Evolutionary conservation across 2,329 filamentous ascomycete genomes (phyloP).

Genomic region (Penicillium sp.): DNA sequence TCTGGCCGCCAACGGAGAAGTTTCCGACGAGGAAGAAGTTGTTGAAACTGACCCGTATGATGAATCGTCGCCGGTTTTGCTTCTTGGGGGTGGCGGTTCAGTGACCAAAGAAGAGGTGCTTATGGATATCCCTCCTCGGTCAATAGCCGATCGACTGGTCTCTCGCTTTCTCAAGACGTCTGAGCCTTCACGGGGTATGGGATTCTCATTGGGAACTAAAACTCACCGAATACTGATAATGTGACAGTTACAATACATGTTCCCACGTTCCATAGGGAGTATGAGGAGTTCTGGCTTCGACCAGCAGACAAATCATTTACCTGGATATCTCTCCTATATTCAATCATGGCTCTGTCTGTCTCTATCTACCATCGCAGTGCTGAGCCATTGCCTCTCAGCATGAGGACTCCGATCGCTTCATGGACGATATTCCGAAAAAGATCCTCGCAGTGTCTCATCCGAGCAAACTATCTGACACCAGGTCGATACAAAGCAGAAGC

Average conservation of each 20-base stretch:
- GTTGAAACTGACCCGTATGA: conserved; percentile 21
- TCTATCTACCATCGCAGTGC: conserved; percentile 25
- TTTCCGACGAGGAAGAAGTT: conserved; percentile 25
- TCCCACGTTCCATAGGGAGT: conserved; percentile 34
- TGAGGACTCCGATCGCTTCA: conserved; percentile 16
- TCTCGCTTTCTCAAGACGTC: conserved; percentile 34
- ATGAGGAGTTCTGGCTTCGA: conserved; percentile 32
- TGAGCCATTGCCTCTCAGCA: conserved; percentile 23
- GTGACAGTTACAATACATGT: conserved; percentile 30
- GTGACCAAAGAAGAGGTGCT: conserved; percentile 34
- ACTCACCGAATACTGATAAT: neutral
- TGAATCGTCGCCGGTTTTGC: conserved; percentile 26
- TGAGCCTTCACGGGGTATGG: conserved; percentile 32
- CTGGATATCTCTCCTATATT: conserved; percentile 34
- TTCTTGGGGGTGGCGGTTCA: conserved; percentile 28
- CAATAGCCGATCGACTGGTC: conserved; percentile 34
- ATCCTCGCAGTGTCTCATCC: conserved; percentile 33
- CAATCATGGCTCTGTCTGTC: conserved; percentile 28
- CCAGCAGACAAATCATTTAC: conserved; percentile 28
- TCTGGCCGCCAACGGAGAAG: conserved; percentile 22
- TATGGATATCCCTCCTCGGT: conserved; percentile 30
- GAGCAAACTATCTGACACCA: conserved; percentile 33
- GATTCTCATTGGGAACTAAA: neutral
- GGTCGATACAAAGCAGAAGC: conserved; percentile 35
- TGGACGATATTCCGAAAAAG: conserved; percentile 50